Conservation (phyloP, 2,329 filamentous ascomycete species). For the Nemania sp. region DNA sequence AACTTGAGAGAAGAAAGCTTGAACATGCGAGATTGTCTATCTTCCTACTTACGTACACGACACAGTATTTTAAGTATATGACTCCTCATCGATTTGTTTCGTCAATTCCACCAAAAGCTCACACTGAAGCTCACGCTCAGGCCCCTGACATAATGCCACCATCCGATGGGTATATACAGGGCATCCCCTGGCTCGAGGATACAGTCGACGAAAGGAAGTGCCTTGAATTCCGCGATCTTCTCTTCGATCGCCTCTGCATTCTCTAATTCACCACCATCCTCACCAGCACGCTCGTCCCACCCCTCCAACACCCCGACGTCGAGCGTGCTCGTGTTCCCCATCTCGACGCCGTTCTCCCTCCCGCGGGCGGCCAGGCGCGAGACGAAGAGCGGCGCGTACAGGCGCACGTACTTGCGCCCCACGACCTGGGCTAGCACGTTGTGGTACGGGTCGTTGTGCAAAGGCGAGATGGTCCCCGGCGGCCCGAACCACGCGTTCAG, state of each 20-base stretch:
- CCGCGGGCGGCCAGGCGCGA: slow-evolving; percentile 70
- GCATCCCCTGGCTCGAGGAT: slow-evolving; percentile 85
- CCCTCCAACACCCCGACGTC: slow-evolving; percentile 80
- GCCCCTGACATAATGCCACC: slow-evolving; percentile 97
- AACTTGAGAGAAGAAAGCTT: too few relatives aligned
- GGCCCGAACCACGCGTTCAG: slow-evolving; percentile 97
- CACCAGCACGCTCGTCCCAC: slow-evolving; percentile 60
- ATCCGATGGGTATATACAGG: slow-evolving; percentile 90
- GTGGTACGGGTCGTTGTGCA: slow-evolving; percentile 95
- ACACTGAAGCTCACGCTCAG: slow-evolving; percentile 91
- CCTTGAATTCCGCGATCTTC: slow-evolving; percentile 61
- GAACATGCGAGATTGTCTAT: too few relatives aligned
- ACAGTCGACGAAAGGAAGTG: slow-evolving; percentile 78
- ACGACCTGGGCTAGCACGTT: slow-evolving; percentile 92
- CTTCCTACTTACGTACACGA: too few relatives aligned
- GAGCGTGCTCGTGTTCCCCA: slow-evolving; percentile 88
- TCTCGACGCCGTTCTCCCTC: slow-evolving; percentile 79
- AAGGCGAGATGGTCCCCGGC: slow-evolving; percentile 85
- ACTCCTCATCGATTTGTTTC: background rate
- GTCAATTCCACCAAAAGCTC: slow-evolving; percentile 92
- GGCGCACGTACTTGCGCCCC: slow-evolving; percentile 88
- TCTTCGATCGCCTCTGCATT: slow-evolving; percentile 48
- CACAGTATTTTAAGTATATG: background rate
- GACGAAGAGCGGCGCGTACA: slow-evolving; percentile 79
- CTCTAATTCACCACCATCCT: slow-evolving; percentile 6